A percentile compares a stretch with the other conserved stretches of the same genome.
Evolutionary conservation across 2,329 filamentous ascomycete species (phyloP).

Genomic region (Teratosphaeria nubilosa): DNA sequence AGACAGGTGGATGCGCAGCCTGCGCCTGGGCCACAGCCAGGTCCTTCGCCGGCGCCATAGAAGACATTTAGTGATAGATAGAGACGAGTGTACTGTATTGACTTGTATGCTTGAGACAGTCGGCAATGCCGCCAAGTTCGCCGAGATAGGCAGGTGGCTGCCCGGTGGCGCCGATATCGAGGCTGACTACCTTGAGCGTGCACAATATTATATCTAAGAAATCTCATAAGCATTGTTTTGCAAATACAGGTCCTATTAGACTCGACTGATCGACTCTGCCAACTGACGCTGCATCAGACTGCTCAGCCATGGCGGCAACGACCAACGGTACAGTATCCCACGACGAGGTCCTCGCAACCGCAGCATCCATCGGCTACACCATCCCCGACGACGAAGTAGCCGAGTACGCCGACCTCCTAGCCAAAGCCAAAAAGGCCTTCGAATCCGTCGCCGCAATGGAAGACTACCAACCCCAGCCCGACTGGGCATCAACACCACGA

Average conservation of each 20-base stretch:
- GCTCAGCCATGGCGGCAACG: neutral
- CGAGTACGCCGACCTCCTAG: neutral
- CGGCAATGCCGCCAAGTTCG: neutral
- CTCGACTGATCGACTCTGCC: neutral
- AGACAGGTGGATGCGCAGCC: slow-evolving; percentile 5
- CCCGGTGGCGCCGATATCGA: neutral
- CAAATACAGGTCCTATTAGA: too few species aligned
- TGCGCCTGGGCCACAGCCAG: neutral
- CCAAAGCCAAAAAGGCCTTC: neutral
- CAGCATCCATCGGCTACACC: neutral
- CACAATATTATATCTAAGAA: neutral
- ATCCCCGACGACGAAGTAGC: neutral
- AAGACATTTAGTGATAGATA: neutral
- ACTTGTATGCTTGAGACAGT: neutral
- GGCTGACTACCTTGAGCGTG: neutral
- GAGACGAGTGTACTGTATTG: neutral
- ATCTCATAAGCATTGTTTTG: neutral
- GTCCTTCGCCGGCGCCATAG: neutral
- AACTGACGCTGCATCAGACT: neutral
- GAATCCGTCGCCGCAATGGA: neutral
- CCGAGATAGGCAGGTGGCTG: neutral
- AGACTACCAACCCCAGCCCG: neutral
- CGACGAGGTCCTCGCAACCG: neutral
- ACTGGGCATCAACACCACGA: neutral
- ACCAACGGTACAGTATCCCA: neutral